Conservation (phyloP, 176 grass and related monocot species). For the Carex scoparia region DNA sequence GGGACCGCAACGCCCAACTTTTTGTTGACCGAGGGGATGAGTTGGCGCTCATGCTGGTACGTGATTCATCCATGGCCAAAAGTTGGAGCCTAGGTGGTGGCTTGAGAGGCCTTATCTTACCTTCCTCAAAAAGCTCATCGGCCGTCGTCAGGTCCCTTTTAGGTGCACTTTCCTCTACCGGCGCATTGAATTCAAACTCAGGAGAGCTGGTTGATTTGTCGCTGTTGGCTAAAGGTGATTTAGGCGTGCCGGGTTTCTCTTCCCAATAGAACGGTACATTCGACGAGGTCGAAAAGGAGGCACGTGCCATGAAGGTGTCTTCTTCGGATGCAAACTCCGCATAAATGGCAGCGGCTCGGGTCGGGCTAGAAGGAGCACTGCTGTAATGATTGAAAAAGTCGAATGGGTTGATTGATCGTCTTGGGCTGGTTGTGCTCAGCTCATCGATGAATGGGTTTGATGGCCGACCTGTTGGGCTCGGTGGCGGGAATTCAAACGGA, state of each 20-base stretch:
- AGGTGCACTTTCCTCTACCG: conserved; percentile 37
- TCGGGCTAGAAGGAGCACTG: conserved; percentile 80
- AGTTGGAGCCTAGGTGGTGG: conserved; percentile 54
- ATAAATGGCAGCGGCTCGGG: conserved; percentile 55
- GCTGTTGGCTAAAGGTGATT: conserved; percentile 23
- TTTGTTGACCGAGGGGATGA: conserved; percentile 57
- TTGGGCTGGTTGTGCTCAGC: conserved; percentile 20
- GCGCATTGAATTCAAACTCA: conserved; percentile 68
- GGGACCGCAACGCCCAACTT: conserved; percentile 43
- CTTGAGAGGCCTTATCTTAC: conserved; percentile 62
- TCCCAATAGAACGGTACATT: conserved; percentile 84
- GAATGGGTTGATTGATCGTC: conserved; percentile 50
- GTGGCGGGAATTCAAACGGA: conserved; percentile 36
- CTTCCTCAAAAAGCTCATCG: conserved; percentile 76
- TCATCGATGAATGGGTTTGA: conserved; percentile 27
- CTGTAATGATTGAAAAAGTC: conserved; percentile 60
- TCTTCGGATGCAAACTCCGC: conserved; percentile 36
- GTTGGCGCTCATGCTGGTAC: conserved; percentile 36
- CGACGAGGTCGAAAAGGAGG: conserved; percentile 30
- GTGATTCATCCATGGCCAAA: conserved; percentile 15
- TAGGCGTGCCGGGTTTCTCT: conserved; percentile 81
- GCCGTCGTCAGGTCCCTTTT: conserved; percentile 33
- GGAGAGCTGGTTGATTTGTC: conserved; percentile 27
- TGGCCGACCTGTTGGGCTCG: conserved; percentile 13
- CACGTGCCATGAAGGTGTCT: conserved; percentile 13